phyloP scores from a whole-genome alignment of 805 yeast genomes.

The Lipomyces yamadae region DNA sequence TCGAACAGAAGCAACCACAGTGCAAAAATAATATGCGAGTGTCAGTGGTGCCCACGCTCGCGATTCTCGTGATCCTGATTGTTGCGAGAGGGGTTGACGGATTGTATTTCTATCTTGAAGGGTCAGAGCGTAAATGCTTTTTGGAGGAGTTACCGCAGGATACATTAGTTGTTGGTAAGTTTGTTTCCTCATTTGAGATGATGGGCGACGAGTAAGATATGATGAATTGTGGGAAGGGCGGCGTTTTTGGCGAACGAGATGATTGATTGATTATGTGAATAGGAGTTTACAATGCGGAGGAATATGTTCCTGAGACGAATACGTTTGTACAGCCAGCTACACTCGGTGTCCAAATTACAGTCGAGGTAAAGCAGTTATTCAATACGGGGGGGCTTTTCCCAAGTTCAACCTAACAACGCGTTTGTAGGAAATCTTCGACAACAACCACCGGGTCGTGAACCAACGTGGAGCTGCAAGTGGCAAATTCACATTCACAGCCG shows the following conservation, averaged over 20 bases:
- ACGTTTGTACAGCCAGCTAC: conserved; percentile 57
- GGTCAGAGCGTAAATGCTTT: conserved; percentile 81
- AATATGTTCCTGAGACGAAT: conserved; percentile 55
- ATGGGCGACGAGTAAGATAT: too few species aligned
- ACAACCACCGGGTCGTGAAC: conserved; percentile 73
- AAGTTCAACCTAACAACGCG: conserved; percentile 34
- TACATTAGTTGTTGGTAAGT: conserved; percentile 76
- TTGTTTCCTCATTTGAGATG: neutral
- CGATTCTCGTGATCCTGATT: conserved; percentile 30
- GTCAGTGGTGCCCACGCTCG: neutral
- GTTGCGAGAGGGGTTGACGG: conserved; percentile 47
- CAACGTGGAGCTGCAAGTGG: conserved; percentile 67
- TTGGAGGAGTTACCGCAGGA: conserved; percentile 77
- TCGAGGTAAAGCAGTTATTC: conserved; percentile 53
- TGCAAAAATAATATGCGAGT: neutral
- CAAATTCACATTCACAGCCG: conserved; percentile 78
- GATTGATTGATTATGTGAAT: neutral
- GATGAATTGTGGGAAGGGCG: too few species aligned
- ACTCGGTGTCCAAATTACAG: conserved; percentile 67
- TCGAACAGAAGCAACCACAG: neutral
- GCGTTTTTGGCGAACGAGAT: too few species aligned
- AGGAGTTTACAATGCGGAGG: conserved; percentile 67
- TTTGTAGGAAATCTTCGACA: conserved; percentile 71
- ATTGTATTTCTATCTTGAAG: conserved; percentile 77
- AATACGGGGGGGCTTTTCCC: neutral